Conservation (phyloP, 495 filamentous ascomycete species). For the Aspergillus carlsbadensis region DNA sequence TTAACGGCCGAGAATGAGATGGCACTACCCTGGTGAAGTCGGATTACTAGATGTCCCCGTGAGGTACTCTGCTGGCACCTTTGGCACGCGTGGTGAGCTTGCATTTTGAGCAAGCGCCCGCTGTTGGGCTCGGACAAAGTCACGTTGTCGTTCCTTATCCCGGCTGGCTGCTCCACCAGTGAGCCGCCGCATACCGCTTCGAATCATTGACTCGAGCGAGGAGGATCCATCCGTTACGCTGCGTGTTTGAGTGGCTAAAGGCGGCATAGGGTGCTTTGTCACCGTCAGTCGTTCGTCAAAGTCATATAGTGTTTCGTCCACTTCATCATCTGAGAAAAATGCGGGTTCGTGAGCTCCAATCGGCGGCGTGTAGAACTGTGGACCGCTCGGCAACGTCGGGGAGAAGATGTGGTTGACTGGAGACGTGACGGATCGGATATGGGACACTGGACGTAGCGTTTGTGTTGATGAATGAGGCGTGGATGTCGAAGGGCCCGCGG, state of each 20-base stretch:
- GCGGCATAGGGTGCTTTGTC: conserved; percentile 50
- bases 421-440: conserved; percentile 72
- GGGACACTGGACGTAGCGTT: conserved; percentile 53
- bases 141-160: conserved; percentile 61
- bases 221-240: conserved; percentile 54
- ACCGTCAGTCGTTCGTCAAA: conserved; percentile 46
- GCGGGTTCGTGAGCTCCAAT: conserved; percentile 41
- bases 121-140: conserved; percentile 54
- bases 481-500: conserved; percentile 26
- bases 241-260: conserved; percentile 39
- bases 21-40: conserved; percentile 33
- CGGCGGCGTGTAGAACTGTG: conserved; percentile 25
- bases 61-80: conserved; percentile 60
- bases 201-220: conserved; percentile 67
- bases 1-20: conserved; percentile 1
- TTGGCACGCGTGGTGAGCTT: conserved; percentile 60
- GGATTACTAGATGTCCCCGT: conserved; percentile 40
- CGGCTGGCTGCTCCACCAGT: conserved; percentile 56
- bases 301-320: conserved; percentile 49
- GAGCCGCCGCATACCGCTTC: conserved; percentile 64
- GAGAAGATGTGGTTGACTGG: conserved; percentile 59
- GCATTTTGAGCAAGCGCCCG: conserved; percentile 41
- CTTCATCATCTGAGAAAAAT: conserved; percentile 58
- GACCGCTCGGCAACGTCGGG: conserved; percentile 27
- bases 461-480: conserved; percentile 25